Evolutionary conservation across 139 green algal species (phyloP).

Genomic region (Chlorella ohadii): DNA sequence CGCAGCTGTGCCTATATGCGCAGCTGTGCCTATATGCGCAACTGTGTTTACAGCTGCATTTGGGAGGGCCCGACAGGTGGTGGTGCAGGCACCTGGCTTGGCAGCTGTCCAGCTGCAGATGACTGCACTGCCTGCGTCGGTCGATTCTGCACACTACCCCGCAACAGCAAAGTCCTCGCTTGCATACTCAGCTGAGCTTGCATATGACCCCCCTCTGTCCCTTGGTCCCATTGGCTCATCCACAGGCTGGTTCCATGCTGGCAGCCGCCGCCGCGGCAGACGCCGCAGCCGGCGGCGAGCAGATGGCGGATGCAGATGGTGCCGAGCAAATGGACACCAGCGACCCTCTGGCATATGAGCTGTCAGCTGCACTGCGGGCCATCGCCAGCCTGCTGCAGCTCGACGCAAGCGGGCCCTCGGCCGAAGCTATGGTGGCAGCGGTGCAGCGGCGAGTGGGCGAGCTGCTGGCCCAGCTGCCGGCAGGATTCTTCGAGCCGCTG

Average conservation of each 20-base stretch:
- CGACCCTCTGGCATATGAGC: not conserved
- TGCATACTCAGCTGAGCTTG: too few species aligned
- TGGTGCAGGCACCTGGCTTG: too few species aligned
- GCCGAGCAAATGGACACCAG: not conserved
- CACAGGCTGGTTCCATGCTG: not conserved
- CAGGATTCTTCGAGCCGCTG: conserved; percentile 48
- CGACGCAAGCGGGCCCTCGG: not conserved
- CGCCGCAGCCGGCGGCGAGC: not conserved
- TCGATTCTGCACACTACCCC: too few species aligned
- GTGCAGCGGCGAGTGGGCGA: not conserved
- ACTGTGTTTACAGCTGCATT: too few species aligned
- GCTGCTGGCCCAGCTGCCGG: conserved; percentile 42
- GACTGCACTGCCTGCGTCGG: too few species aligned
- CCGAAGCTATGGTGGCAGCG: not conserved
- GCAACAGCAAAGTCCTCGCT: too few species aligned
- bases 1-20: too few species aligned
- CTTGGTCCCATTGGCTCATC: too few species aligned
- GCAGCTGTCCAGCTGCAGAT: too few species aligned
- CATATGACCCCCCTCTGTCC: too few species aligned
- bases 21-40: too few species aligned
- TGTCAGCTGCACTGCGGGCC: conserved; percentile 36
- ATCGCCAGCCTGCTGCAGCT: conserved; percentile 30
- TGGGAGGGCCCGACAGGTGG: too few species aligned
- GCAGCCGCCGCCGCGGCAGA: not conserved
- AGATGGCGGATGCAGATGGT: not conserved